Base-by-base conservation (phyloP, 495 filamentous ascomycete species). In the Podospora pseudopauciseta region DNA sequence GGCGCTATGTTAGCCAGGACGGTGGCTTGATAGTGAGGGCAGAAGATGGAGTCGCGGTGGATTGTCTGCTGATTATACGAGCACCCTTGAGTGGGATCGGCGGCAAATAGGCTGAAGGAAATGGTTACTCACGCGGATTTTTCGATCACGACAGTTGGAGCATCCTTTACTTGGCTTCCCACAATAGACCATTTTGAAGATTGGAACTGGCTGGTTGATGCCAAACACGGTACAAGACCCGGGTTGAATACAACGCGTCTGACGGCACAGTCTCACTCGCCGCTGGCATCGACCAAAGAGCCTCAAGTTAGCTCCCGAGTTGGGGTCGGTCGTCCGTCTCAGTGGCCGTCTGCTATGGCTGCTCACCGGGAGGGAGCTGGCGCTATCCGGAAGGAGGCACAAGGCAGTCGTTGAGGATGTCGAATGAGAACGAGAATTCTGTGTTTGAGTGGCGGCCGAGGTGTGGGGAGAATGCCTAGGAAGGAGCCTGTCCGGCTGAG, bases 111-210 rank as follows among this genome's bases (percentile, higher is more conserved):
- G 15, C 19, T 39, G 18, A 64, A 20, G 56, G 18, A 56, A 55
- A 61, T 57, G 34, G 13, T 7, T 49, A 75, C 74, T 70, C 69
- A 81, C 81, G 66, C 81, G 73, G 69, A 81, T 81, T 71, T 84
- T 84, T 67, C 77, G 75, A 68, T 81, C 75, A 67, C 89, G 84
- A 76, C 89, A 92, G 67, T 83, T 88, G 65, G 85, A 85, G 75
- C 89, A 91, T 56, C 88, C 87, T 71, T 87, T 87, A 69, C 88
- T 90, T 70, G 88, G 88, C 71, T 89, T 91, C 34, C 90, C 89
- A 73, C 85, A 85, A 75, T 91, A 90, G n/a, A 91, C 89, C 88
- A 91, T 92, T 62, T 71, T 80, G 63, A 32, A 27, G 63, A 44
- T 30, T 30, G n/a, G 18, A 58, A 60, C 15, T 49, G 55, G 55